A percentile compares a stretch with the other conserved stretches of the same genome.
Conservation (phyloP, 306 rosid species). For the Vigna angularis region DNA sequence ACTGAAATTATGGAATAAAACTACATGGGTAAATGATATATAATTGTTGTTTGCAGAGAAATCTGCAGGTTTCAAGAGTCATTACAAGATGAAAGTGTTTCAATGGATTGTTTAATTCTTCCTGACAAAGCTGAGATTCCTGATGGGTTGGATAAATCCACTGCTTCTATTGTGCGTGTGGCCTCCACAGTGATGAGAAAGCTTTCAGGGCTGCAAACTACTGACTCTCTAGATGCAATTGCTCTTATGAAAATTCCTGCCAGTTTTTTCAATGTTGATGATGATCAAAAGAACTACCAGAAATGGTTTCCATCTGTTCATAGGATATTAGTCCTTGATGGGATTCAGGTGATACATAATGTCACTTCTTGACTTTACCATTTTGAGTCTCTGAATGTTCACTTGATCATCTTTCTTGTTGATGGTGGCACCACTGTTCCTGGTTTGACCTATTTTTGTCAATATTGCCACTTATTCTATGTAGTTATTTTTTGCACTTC, state of each 20-base stretch:
- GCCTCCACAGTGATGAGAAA: conserved; percentile 78
- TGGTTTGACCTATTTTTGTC: conserved; percentile 12
- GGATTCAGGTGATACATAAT: conserved; percentile 73
- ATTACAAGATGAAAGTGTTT: conserved; percentile 54
- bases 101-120: conserved; percentile 74
- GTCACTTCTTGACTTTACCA: conserved; percentile 9
- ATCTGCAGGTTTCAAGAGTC: conserved; percentile 72
- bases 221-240: conserved; percentile 79
- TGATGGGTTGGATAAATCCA: conserved; percentile 54
- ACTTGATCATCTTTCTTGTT: conserved; percentile 15
- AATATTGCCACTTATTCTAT: background rate
- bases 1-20: conserved; percentile 10
- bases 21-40: conserved; percentile 33
- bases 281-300: conserved; percentile 48
- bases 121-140: conserved; percentile 73
- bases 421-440: conserved; percentile 1
- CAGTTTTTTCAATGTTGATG: conserved; percentile 57
- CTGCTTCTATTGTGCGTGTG: conserved; percentile 65
- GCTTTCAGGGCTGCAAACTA: conserved; percentile 78
- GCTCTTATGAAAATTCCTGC: conserved; percentile 79
- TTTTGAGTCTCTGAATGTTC: conserved; percentile 13
- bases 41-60: conserved; percentile 67
- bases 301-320: conserved; percentile 68
- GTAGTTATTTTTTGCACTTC: background rate
- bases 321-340: conserved; percentile 87